Conservation (phyloP, 805 yeast species). For the Danielia reshetovae region DNA sequence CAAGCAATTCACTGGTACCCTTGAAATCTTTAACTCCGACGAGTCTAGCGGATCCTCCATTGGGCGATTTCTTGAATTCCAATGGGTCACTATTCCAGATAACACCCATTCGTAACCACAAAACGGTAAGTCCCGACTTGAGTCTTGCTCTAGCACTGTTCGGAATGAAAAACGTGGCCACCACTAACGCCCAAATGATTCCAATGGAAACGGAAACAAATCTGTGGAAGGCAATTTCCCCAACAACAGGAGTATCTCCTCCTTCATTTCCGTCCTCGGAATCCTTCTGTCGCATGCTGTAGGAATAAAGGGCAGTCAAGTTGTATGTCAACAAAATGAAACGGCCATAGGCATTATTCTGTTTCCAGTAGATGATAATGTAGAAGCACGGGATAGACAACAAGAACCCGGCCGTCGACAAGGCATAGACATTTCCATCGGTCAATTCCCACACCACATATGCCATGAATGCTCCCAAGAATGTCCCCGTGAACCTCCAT, state of each 20-base stretch:
- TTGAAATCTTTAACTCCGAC: slow-evolving; percentile 43
- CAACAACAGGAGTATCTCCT: slow-evolving; percentile 62
- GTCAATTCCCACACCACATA: slow-evolving; percentile 54
- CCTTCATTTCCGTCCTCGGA: slow-evolving; percentile 63
- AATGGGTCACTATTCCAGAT: slow-evolving; percentile 77
- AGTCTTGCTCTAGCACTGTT: slow-evolving; percentile 70
- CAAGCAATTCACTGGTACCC: slow-evolving; percentile 51
- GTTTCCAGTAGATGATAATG: slow-evolving; percentile 67
- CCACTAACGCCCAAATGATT: slow-evolving; percentile 68
- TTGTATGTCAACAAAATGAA: slow-evolving; percentile 74
- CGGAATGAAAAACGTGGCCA: slow-evolving; percentile 66
- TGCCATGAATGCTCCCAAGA: slow-evolving; percentile 65
- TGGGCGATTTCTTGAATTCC: slow-evolving; percentile 29
- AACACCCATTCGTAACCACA: slow-evolving; percentile 80
- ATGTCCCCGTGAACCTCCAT: slow-evolving; percentile 72
- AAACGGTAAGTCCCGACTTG: slow-evolving; percentile 57
- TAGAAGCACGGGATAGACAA: slow-evolving; percentile 46
- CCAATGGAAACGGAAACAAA: slow-evolving; percentile 70
- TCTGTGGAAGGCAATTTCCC: slow-evolving; percentile 75
- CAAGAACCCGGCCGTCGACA: slow-evolving; percentile 48
- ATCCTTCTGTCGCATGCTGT: slow-evolving; percentile 58
- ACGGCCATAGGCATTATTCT: slow-evolving; percentile 59
- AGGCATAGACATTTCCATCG: slow-evolving; percentile 49
- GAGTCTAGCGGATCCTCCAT: slow-evolving; percentile 15
- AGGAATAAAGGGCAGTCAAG: slow-evolving; percentile 72